These are phyloP conservation scores for Apiospora arundinis DNA, from an alignment of 2,329 filamentous ascomycete species.

Conservation along the genomic window DNA sequence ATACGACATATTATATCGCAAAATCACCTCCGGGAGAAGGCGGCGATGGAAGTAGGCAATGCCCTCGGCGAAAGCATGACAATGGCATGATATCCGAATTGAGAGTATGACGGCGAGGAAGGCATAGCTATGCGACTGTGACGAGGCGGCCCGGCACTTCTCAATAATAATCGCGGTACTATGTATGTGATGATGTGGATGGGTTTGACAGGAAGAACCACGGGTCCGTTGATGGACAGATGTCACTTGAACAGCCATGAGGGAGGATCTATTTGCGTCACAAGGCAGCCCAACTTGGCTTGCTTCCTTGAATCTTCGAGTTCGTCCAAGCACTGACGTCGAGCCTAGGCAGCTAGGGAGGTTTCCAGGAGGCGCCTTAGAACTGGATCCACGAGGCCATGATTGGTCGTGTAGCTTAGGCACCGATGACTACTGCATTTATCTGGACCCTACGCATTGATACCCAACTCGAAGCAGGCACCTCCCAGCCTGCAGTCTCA, in stretches of 20 bases:
- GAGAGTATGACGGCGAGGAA: background rate
- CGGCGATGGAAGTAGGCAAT: background rate
- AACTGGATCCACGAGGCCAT: conserved; percentile 26
- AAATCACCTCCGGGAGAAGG: background rate
- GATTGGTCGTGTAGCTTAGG: conserved; percentile 41
- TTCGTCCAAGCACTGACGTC: background rate
- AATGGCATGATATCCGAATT: background rate
- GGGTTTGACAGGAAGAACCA: background rate
- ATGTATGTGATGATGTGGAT: background rate
- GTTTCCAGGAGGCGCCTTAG: conserved; percentile 7
- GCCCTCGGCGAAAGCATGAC: background rate
- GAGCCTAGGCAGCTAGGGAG: conserved; percentile 6
- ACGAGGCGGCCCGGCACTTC: background rate
- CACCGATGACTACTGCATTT: conserved; percentile 35
- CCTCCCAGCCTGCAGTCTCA: conserved; percentile 28
- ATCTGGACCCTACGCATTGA: conserved; percentile 50
- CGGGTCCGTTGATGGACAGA: background rate
- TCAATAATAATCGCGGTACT: background rate
- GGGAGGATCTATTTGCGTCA: conserved; percentile 8
- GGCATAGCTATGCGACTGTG: background rate
- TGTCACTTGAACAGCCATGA: conserved; percentile 5
- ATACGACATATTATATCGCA: background rate
- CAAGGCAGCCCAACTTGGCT: conserved; percentile 2
- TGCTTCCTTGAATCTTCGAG: background rate
- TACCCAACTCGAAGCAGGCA: conserved; percentile 48